Base-by-base conservation (phyloP, 1,284 basidiomycete species). In the Sporisorium exsertum region DNA sequence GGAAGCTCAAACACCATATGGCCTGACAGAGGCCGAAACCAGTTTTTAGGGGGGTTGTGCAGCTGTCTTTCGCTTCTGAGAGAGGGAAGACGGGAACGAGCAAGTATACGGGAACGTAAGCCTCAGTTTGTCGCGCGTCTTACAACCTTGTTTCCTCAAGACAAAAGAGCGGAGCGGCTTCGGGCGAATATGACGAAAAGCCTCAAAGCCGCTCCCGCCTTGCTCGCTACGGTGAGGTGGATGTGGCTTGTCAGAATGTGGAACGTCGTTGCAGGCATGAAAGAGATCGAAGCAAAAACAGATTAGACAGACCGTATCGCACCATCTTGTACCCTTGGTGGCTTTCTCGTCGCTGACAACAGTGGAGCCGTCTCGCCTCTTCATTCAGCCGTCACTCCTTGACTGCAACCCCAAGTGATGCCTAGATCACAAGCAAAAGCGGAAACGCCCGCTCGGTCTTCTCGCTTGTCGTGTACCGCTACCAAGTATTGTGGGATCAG, bases 191-290 rank as follows among this genome's bases (percentile, higher is more conserved):
- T 15, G 3, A 6, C 27, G 27, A 42, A 29, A 18, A 40, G 8
- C 12, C 12, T 15, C 9, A 24, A 43, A 54, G 10, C 3, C 37
- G 15, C 18, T 22, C 18, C 40, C 7, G 12, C n/a, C 33, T 24
- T 24, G 8, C 52, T 40, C 15, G 37, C 52, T 20, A 24, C 5
- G 13, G 22, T 52, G 54, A 27, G 40, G 27, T 32, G 9, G 42
- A 15, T 29, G 54, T 55, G 54, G 54, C 54, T 55, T 55, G 42
- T 2, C 16, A 37, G 22, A 49, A 40, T 29, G 24, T 29, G 26
- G 1, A 29, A 26, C 7, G 2, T 20, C 6, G 3, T 40, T 40
- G 49, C 49, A 52, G 42, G 40, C 54, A 55, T 55, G 29, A 55
- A 55, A 24, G 26, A 12, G 13, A 13, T 45, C 27, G 54, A 55